Evolutionary conservation across 108 stramenopile genomes (phyloP).

Genomic region (Cyclotella sp.): DNA sequence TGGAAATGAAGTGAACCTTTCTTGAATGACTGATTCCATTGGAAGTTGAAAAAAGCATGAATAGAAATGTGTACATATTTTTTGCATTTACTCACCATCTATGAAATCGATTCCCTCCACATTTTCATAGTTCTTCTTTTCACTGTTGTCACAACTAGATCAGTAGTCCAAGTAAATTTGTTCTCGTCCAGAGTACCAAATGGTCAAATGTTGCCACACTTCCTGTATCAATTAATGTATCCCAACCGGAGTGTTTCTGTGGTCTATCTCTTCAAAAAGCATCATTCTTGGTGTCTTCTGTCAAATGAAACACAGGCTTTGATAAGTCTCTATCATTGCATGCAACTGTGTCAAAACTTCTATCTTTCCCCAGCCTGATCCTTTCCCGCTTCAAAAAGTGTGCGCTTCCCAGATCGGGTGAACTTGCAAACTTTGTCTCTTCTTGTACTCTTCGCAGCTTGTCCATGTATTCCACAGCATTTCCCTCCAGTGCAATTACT

Average conservation of each 20-base stretch:
- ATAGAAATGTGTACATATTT: too few relatives aligned
- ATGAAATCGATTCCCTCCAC: conserved; percentile 56
- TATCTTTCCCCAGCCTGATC: conserved; percentile 31
- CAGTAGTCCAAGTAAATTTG: conserved; percentile 34
- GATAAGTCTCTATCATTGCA: conserved; percentile 36
- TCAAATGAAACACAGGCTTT: conserved; percentile 46
- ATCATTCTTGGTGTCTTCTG: conserved; percentile 35
- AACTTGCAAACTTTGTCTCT: conserved; percentile 61
- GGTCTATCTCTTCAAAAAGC: conserved; percentile 45
- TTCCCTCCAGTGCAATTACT: conserved; percentile 46
- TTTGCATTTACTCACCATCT: conserved; percentile 10
- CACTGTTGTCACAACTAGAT: conserved; percentile 15
- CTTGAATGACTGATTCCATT: too few relatives aligned
- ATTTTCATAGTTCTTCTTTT: conserved; percentile 27
- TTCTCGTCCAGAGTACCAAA: conserved; percentile 23
- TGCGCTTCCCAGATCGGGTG: conserved; percentile 58
- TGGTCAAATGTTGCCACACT: conserved; percentile 22
- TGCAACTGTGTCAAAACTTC: conserved; percentile 48
- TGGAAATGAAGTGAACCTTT: conserved; percentile 54
- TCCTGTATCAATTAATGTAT: conserved; percentile 17
- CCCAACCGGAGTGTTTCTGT: conserved; percentile 35
- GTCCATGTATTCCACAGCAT: conserved; percentile 70
- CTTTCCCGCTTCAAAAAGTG: conserved; percentile 17
- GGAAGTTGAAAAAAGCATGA: too few relatives aligned
- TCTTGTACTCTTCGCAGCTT: conserved; percentile 60